Base-by-base conservation (phyloP, 768 basidiomycete species). In the Clitopilus hobsonii region DNA sequence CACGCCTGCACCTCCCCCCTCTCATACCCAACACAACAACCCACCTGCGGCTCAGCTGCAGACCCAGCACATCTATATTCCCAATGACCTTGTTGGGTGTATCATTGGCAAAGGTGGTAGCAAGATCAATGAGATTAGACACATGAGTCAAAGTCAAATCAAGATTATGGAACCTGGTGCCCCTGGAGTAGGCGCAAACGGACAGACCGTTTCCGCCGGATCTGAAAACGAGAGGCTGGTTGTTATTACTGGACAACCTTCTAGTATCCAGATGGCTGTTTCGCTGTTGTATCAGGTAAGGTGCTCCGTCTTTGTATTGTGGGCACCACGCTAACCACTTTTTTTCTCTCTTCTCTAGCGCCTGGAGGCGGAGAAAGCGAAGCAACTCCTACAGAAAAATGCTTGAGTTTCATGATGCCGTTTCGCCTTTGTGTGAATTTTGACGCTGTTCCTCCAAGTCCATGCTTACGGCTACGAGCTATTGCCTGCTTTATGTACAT, bases 131-230 rank as follows among this genome's bases (percentile, higher is more conserved):
- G 97, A 99, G 73, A 97, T 99, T 59, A 82, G 97, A 61, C 86
- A 93, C 60, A 89, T 93, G 83, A 95, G 92, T 59, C 89, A 89
- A 24, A 96, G 94, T 69, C 88, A 94, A 64, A 98, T 99, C 71
- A 94, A 97, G 73, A 98, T 99, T 53, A 97, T 96, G 88, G 97
- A 99, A 63, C 94, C 96, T 28, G 94, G 94, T 50, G 91, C 91
- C 10, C 79, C 79, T 6, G 84, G 83, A 24, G 80, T 82, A 3
- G 84, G 84, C 16, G 70, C 83, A 64, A 85, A 86, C 54, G 89
- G 88, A 14, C 85, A 82, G 18, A 84, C 89, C 23, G 83, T 80
- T 1, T 80, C 84, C 10, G 80, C 86, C 1, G 88, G 87, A 28
- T 83, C 84, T 27, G 91, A 94, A 63, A 89, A 90, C 45, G 95